Conservation (phyloP, 768 basidiomycete genomes). For the Trichaptum fuscoviolaceum region DNA sequence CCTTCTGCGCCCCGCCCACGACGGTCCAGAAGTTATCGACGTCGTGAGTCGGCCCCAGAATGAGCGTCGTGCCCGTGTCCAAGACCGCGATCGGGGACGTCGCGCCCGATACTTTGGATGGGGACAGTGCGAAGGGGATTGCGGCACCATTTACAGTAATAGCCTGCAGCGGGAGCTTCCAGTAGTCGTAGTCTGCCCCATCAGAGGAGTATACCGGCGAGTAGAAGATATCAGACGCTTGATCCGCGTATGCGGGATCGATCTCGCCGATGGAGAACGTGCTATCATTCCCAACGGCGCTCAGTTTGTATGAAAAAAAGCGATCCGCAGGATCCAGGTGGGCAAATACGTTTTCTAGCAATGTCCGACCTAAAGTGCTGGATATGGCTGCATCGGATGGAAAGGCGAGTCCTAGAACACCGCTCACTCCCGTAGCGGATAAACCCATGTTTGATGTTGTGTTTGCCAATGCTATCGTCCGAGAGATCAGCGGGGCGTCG, state of each 20-base stretch:
- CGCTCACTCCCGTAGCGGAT: constrained; percentile 43
- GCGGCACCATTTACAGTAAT: constrained; percentile 37
- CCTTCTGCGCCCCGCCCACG: constrained; percentile 37
- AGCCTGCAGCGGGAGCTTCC: constrained; percentile 47
- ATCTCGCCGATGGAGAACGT: constrained; percentile 45
- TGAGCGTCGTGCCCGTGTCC: constrained; percentile 57
- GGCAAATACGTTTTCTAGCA: constrained; percentile 45
- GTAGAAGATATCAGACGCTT: constrained; percentile 28
- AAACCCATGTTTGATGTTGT: constrained; percentile 39
- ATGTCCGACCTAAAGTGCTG: constrained; percentile 35
- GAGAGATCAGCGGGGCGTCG: constrained; percentile 2
- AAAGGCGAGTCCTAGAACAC: constrained; percentile 52
- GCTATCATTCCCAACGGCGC: constrained; percentile 26
- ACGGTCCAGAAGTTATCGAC: constrained; percentile 48
- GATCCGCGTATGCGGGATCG: constrained; percentile 32
- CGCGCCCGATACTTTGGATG: constrained; percentile 39
- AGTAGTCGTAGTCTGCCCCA: constrained; percentile 42
- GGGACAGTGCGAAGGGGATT: constrained; percentile 33
- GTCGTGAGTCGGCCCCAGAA: constrained; percentile 48
- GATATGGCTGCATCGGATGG: constrained; percentile 42
- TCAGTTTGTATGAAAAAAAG: constrained; percentile 49
- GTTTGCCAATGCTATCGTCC: constrained; percentile 39
- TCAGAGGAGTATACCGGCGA: constrained; percentile 35
- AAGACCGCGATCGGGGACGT: constrained; percentile 47
- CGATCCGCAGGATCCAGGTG: constrained; percentile 33